Conservation (phyloP, 2,329 filamentous ascomycete genomes). For the Fusarium brevicatenulatum region DNA sequence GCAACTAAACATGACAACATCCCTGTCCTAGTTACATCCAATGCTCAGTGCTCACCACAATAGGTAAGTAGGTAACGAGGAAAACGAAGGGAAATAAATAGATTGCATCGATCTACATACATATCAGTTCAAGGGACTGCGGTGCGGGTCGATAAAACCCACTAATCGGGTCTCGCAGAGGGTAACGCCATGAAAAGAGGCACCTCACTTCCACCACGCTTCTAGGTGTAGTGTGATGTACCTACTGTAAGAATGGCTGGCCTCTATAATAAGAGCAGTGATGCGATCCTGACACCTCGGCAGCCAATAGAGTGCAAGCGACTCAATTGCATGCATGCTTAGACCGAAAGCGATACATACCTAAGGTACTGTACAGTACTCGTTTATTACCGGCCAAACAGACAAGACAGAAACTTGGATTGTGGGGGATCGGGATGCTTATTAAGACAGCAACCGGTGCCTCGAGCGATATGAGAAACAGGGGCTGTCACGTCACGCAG, state of each 20-base stretch:
- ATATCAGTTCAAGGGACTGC: neutral
- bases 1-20: neutral
- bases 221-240: neutral
- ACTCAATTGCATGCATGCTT: slow-evolving; percentile 6
- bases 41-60: neutral
- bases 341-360: neutral
- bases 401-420: neutral
- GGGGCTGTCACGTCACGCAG: neutral
- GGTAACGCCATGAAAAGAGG: neutral
- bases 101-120: neutral
- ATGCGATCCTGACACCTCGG: slow-evolving; percentile 33
- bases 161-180: neutral
- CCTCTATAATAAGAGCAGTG: neutral
- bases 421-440: neutral
- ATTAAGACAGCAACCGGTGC: neutral
- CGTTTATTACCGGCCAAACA: slow-evolving; percentile 20
- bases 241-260: neutral
- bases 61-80: neutral
- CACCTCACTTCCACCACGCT: slow-evolving; percentile 3
- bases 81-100: neutral
- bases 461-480: neutral
- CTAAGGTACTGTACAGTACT: neutral
- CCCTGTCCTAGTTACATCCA: neutral
- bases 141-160: neutral
- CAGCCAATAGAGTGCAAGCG: slow-evolving; percentile 23